Base-by-base conservation (phyloP, 495 filamentous ascomycete species). In the Apiosordaria backusii region DNA sequence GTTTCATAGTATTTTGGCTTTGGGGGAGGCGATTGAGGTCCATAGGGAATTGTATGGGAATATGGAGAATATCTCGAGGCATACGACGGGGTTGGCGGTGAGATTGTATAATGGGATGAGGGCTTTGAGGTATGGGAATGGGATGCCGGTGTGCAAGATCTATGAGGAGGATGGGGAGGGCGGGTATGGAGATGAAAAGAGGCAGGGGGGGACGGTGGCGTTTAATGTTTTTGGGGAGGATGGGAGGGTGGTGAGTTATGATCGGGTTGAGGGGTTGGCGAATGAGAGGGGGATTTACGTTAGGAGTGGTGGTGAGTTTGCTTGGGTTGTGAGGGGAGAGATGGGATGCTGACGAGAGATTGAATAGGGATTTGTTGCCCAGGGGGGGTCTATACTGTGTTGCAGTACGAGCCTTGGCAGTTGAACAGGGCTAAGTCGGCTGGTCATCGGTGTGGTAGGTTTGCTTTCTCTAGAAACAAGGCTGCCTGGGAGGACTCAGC, bases 1-100 rank as follows among this genome's bases (percentile, higher is more conserved):
- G n/a, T 90, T 92, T 68, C 91, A 92, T 75, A 89, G 78, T 68
- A 92, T 93, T 67, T 73, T 92, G 25, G 90, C 89, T 1, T 82
- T 94, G 10, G 87, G 85, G 0, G 82, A 83, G 70, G 91, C 89
- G 4, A 85, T 94, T 26, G 81, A 85, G n/a, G 80, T 86, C 2
- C 90, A 93, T 71, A 68, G 76, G 29, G 79, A 77, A 45, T 72
- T 94, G 4, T 93, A 85, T 72, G 81, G 82, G 2, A 85, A 82
- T 10, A 88, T 91, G 81, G 78, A 80, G 45, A 79, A 76, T 50
- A 83, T 93, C 24, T 88, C 88, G 16, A 73, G 76, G 13, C 89
- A 93, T 72, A 88, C 88, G 5, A 77, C 83, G 0, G 82, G 74
- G 65, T 82, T 94, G 23, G 79, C 79, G 3, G 70, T 78, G 5